Conservation (phyloP, 2,329 filamentous ascomycete species). For the Colletotrichum phormii region DNA sequence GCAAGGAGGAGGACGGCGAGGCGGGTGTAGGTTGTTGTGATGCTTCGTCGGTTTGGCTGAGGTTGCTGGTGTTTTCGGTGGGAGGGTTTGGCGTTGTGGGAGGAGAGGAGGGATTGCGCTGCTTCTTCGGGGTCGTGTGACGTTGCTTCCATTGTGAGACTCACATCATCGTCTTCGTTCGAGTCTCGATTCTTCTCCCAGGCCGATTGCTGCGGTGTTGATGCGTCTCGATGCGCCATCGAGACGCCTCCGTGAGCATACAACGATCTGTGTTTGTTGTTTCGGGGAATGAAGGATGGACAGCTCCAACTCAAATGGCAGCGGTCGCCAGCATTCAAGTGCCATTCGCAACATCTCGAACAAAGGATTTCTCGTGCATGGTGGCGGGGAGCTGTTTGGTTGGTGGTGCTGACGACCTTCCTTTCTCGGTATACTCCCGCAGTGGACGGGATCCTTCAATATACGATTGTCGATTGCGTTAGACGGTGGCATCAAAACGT, state of each 20-base stretch:
- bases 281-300: rapidly evolving
- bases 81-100: not conserved
- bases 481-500: too few relatives aligned
- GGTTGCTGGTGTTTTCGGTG: not conserved
- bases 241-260: rapidly evolving
- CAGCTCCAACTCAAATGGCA: not conserved
- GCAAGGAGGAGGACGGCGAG: not conserved
- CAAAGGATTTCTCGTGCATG: slow-evolving; percentile 4
- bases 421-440: not conserved
- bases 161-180: not conserved
- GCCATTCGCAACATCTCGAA: not conserved
- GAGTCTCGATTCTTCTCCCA: not conserved
- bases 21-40: not conserved
- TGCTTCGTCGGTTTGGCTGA: not conserved
- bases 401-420: slow-evolving; percentile 15
- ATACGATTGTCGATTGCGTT: not conserved
- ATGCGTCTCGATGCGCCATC: not conserved
- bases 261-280: not conserved
- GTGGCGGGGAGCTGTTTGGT: not conserved
- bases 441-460: not conserved
- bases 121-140: not conserved
- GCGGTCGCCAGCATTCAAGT: not conserved
- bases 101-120: not conserved
- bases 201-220: not conserved
- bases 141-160: not conserved